Evolutionary conservation across 1,284 basidiomycete genomes (phyloP).

Genomic region (Leucoagaricus sp.): DNA sequence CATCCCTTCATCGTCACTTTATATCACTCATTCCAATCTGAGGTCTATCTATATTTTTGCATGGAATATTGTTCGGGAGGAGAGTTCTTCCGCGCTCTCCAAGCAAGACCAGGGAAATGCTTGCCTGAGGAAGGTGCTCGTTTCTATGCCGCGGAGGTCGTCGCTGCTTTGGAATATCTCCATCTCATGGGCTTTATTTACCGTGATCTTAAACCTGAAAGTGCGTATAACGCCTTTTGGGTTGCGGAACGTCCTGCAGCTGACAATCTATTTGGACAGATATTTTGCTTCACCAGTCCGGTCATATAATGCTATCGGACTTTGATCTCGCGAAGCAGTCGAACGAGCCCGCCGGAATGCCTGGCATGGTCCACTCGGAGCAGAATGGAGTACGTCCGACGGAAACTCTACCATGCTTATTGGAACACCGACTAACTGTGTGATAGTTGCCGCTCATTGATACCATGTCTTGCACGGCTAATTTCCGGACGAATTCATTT

Average conservation of each 20-base stretch:
- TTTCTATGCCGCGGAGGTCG: constrained; percentile 99
- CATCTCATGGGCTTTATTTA: constrained; percentile 99
- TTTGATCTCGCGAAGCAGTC: constrained; percentile 99
- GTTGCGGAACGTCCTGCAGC: constrained; percentile 16
- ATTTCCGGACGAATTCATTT: constrained; percentile 98
- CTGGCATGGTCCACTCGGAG: constrained; percentile 89
- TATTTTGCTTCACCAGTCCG: constrained; percentile 97
- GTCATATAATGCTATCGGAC: constrained; percentile 99
- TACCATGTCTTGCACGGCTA: constrained; percentile 95
- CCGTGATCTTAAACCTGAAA: constrained; percentile 98
- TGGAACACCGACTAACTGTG: constrained; percentile 13
- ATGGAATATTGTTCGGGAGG: constrained; percentile 99
- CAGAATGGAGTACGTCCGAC: constrained; percentile 75
- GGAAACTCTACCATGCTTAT: constrained; percentile 9
- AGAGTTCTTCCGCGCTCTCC: constrained; percentile 97
- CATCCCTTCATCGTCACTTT: constrained; percentile 98
- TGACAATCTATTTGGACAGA: constrained; percentile 52
- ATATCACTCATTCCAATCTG: constrained; percentile 98
- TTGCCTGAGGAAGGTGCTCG: constrained; percentile 93
- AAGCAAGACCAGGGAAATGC: constrained; percentile 95
- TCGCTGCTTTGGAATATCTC: constrained; percentile 96
- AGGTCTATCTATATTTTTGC: constrained; percentile 95
- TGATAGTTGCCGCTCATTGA: constrained; percentile 85
- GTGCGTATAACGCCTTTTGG: constrained; percentile 52
- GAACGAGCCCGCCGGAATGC: constrained; percentile 81